Evolutionary conservation across 306 rosid genomes (phyloP).

Genomic region (Glycine soja): DNA sequence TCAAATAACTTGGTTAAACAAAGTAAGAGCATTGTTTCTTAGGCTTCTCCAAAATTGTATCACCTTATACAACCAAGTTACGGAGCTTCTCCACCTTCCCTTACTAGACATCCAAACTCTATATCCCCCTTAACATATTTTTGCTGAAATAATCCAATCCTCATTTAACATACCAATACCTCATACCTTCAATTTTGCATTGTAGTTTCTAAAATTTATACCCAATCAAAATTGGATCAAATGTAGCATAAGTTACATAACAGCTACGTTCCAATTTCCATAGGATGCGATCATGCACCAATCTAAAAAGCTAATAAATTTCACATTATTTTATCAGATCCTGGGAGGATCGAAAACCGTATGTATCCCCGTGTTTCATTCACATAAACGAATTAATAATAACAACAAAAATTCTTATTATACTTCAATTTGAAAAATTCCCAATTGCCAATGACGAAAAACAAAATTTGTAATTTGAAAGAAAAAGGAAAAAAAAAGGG

Average conservation of each 20-base stretch:
- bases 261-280: conserved; percentile 22
- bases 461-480: neutral
- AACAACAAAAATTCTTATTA: neutral
- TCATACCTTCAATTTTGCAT: conserved; percentile 5
- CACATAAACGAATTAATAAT: neutral
- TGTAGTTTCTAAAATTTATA: neutral
- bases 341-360: neutral
- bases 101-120: conserved; percentile 5
- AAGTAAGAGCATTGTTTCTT: conserved; percentile 21
- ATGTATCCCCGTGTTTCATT: neutral
- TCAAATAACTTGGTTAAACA: neutral
- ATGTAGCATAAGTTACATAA: neutral
- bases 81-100: conserved; percentile 11
- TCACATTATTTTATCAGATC: conserved; percentile 22
- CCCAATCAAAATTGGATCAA: conserved; percentile 6
- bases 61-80: neutral
- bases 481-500: neutral
- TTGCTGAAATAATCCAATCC: neutral
- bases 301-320: neutral
- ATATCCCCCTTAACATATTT: neutral
- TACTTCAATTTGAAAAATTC: neutral
- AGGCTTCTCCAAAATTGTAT: neutral
- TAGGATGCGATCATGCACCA: neutral
- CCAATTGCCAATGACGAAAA: neutral
- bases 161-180: neutral